Evolutionary conservation across 202 grass and related monocot genomes (phyloP).

Genomic region (Bolboschoenoplectus hybrid): DNA sequence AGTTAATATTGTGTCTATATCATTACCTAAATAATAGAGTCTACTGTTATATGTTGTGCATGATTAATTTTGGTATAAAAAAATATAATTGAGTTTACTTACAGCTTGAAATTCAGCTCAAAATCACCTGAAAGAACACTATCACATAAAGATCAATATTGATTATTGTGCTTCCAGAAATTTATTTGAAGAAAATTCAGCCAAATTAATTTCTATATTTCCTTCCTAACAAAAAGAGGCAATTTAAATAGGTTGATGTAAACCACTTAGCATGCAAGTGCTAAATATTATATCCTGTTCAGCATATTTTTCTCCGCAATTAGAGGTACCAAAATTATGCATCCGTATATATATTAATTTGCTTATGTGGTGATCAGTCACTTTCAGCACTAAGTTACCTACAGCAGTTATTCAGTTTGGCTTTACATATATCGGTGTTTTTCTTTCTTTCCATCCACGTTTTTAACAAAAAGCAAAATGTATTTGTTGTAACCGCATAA

Average conservation of each 20-base stretch:
- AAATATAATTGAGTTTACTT: not conserved
- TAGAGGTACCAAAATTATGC: slow-evolving; percentile 33
- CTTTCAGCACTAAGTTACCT: slow-evolving; percentile 25
- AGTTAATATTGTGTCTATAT: not conserved
- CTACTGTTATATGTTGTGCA: not conserved
- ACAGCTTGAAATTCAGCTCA: not conserved
- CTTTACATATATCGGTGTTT: not conserved
- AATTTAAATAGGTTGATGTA: slow-evolving; percentile 22
- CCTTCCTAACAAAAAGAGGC: not conserved
- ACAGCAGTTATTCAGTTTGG: slow-evolving; percentile 23
- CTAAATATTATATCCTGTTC: slow-evolving; percentile 8
- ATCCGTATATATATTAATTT: not conserved
- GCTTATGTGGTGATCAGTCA: slow-evolving; percentile 36
- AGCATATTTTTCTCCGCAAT: slow-evolving; percentile 37
- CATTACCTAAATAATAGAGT: not conserved
- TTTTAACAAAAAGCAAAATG: not conserved
- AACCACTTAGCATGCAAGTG: not conserved
- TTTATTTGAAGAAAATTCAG: not conserved
- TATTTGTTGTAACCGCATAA: too few species aligned
- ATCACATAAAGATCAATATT: not conserved
- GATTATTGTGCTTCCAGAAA: not conserved
- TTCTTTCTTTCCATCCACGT: slow-evolving; percentile 3
- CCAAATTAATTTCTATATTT: not conserved
- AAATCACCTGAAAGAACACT: not conserved
- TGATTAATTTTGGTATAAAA: not conserved